Base-by-base conservation (phyloP, 1,284 basidiomycete genomes). In the Leccinum pachyderme region DNA sequence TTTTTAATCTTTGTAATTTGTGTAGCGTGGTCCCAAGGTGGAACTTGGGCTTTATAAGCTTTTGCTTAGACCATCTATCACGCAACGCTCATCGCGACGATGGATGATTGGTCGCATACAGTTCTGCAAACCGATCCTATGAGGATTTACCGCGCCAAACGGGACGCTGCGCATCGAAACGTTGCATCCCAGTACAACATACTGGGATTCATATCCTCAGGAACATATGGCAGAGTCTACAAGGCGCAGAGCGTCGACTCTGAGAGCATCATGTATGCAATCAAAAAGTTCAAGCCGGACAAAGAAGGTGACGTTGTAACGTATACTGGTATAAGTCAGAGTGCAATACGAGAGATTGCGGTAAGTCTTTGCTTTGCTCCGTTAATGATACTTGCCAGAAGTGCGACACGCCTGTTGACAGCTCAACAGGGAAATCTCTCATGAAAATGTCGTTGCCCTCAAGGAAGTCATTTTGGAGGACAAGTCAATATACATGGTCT, bases 201-300 rank as follows among this genome's bases (percentile, higher is more conserved):
- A 61, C 80, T 97, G 4, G 97, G 97, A 7, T 99, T 99, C 75
- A 94, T 99, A 62, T 97, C 94, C 7, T 96, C 94, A 4, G 96
- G 96, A 18, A 99, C 97, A 0, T 99, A 99, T 67, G 97, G 97
- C 0, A 81, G 95, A 28, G 96, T 99, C 5, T 99, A 99, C 82
- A 99, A 99, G 72, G 97, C 95, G 0, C 83, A 91, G 58, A 87
- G 89, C 59, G 78, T 83, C 32, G 88, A 83, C 2, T 76, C 77
- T 9, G 86, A 87, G 44, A 83, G 78, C 1, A 78, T 77, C 54
- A 80, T 96, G 48, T 91, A 94, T 66, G 97, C 96, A 4, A 98
- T 99, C 77, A 99, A 99, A 77, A 99, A 99, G 73, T 99, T 99
- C 79, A 99, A 99, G 72, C 95, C 96, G 0, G 97, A 99, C 78